Conservation (phyloP, 306 rosid species). For the Hippophae gyantsensis region DNA sequence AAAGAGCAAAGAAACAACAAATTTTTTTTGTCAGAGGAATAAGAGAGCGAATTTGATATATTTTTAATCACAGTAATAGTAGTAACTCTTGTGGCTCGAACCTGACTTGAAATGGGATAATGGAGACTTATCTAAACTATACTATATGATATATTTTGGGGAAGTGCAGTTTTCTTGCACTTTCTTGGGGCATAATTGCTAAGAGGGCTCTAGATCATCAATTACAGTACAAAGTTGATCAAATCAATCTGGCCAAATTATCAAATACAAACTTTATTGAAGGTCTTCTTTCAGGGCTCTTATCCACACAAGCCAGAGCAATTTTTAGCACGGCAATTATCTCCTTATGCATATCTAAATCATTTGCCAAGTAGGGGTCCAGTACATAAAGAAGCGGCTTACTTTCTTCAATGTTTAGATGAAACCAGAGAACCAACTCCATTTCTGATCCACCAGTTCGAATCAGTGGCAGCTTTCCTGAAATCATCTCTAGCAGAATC, state of each 20-base stretch:
- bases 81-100: no score
- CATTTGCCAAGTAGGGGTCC: constrained; percentile 62
- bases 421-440: constrained; percentile 92
- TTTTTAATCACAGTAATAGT: no score
- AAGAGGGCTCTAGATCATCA: no score
- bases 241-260: constrained; percentile 53
- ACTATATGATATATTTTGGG: no score
- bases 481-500: constrained; percentile 73
- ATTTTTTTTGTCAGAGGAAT: no score
- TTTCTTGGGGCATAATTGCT: no score
- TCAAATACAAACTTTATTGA: constrained; percentile 73
- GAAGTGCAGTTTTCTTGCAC: no score
- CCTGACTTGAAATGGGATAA: no score
- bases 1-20: no score
- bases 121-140: no score
- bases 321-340: constrained; percentile 75
- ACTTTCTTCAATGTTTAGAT: constrained; percentile 86
- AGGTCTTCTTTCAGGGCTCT: constrained; percentile 83
- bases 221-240: no score
- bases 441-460: constrained; percentile 68
- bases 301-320: constrained; percentile 80
- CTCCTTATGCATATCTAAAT: constrained; percentile 66
- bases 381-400: constrained; percentile 73
- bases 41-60: no score
- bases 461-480: constrained; percentile 68